phyloP scores from a whole-genome alignment of 2,329 filamentous ascomycete genomes.

The Pseudopithomyces maydicus region DNA sequence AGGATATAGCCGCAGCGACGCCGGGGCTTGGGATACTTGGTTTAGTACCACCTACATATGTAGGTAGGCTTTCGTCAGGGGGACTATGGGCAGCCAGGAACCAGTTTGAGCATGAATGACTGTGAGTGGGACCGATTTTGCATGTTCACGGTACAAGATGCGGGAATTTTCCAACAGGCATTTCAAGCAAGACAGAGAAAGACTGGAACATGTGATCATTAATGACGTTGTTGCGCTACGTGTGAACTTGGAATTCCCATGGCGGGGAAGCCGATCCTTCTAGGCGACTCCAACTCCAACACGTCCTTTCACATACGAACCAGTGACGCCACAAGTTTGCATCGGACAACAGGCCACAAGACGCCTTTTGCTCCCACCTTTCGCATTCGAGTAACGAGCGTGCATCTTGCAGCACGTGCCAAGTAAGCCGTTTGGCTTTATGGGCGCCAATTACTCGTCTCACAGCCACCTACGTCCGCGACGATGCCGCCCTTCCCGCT shows the following conservation, averaged over 20 bases:
- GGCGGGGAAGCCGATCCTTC: slow-evolving; percentile 6
- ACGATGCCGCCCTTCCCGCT: neutral
- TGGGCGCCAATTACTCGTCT: neutral
- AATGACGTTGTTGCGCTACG: slow-evolving; percentile 1
- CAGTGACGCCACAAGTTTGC: slow-evolving; percentile 4
- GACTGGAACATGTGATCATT: neutral
- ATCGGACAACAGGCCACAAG: slow-evolving; percentile 4
- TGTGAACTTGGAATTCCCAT: neutral
- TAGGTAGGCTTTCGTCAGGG: no score
- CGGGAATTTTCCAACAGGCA: no score
- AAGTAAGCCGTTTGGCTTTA: slow-evolving; percentile 1
- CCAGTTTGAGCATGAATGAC: no score
- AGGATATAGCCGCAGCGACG: no score
- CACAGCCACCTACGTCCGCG: slow-evolving; percentile 5
- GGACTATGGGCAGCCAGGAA: no score
- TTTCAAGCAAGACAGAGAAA: no score
- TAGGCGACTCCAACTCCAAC: neutral
- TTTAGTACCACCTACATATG: no score
- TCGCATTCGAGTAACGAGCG: slow-evolving; percentile 2
- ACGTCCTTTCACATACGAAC: neutral
- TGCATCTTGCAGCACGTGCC: neutral
- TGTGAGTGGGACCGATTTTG: no score
- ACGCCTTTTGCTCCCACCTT: neutral
- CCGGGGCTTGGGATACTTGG: no score
- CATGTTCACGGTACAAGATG: no score